phyloP scores from a whole-genome alignment of 805 yeast species.

The Monosporozyma solicola region DNA sequence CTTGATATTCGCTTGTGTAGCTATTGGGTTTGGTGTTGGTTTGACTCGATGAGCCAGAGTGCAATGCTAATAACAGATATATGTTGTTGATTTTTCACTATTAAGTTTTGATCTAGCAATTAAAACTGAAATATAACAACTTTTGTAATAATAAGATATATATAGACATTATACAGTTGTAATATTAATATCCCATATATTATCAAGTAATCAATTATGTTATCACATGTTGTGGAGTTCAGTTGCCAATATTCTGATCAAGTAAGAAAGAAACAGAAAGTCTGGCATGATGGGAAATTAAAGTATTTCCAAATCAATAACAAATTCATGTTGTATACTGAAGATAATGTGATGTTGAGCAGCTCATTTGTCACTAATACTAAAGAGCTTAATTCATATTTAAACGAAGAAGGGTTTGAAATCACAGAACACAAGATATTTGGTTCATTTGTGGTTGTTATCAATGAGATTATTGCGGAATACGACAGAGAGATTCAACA shows the following conservation, averaged over 20 bases:
- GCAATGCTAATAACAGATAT: background rate
- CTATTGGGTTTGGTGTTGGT: slow-evolving; percentile 40
- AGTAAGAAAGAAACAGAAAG: slow-evolving; percentile 25
- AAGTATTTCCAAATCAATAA: slow-evolving; percentile 16
- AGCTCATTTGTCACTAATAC: slow-evolving; percentile 20
- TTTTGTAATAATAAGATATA: background rate
- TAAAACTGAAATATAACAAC: background rate
- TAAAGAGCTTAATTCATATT: slow-evolving; percentile 12
- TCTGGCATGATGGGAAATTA: slow-evolving; percentile 30
- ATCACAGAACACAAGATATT: slow-evolving; percentile 22
- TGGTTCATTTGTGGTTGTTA: slow-evolving; percentile 19
- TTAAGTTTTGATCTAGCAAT: background rate
- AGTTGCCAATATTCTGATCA: slow-evolving; percentile 28
- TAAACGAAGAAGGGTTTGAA: slow-evolving; percentile 19
- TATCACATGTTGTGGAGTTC: slow-evolving; percentile 19
- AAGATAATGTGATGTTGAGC: slow-evolving; percentile 16
- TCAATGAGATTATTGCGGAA: slow-evolving; percentile 12
- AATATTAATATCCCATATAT: background rate
- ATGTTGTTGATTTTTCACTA: background rate
- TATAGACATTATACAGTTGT: background rate
- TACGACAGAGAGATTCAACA: slow-evolving; percentile 14
- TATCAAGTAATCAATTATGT: slow-evolving; percentile 5
- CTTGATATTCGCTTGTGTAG: slow-evolving; percentile 33
- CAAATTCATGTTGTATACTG: slow-evolving; percentile 17
- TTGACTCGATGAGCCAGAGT: slow-evolving; percentile 1